Evolutionary conservation across 1,284 basidiomycete genomes (phyloP).

Genomic region (Microstroma glucosiphilum): DNA sequence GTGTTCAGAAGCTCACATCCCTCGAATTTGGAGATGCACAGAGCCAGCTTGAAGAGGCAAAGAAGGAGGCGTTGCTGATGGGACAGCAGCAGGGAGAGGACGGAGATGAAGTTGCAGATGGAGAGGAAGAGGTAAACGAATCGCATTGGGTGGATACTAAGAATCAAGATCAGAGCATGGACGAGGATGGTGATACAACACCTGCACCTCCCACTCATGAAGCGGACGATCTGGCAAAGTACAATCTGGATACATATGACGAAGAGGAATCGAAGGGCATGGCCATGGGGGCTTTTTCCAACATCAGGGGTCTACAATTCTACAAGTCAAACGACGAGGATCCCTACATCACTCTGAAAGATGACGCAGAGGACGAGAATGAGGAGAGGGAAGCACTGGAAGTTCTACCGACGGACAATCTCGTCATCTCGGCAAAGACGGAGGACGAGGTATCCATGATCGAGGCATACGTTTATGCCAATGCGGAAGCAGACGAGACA

Average conservation of each 20-base stretch:
- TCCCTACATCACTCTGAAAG: conserved; percentile 93
- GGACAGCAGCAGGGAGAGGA: conserved; percentile 25
- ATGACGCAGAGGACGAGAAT: conserved; percentile 62
- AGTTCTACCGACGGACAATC: conserved; percentile 80
- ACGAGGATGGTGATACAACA: conserved; percentile 51
- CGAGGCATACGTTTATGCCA: conserved; percentile 56
- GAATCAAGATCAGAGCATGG: conserved; percentile 54
- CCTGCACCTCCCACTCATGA: conserved; percentile 50
- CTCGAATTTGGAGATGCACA: conserved; percentile 83
- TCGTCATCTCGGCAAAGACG: conserved; percentile 87
- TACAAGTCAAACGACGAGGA: conserved; percentile 89
- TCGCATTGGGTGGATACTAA: conserved; percentile 35
- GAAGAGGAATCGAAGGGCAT: conserved; percentile 60
- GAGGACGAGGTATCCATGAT: conserved; percentile 94
- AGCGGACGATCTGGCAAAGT: conserved; percentile 76
- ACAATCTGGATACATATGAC: conserved; percentile 90
- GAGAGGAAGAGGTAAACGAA: conserved; percentile 58
- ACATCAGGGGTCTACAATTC: conserved; percentile 88
- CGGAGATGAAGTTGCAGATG: conserved; percentile 34
- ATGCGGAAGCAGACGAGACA: not conserved
- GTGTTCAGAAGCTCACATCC: conserved; percentile 79
- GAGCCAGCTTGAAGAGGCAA: conserved; percentile 64
- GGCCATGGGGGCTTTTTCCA: conserved; percentile 79
- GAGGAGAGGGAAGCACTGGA: conserved; percentile 85
- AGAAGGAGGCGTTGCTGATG: conserved; percentile 32